Percentiles rank a stretch among this genome's conserved stretches.
These are phyloP conservation scores for Lanmaoa rubissima DNA, from an alignment of 768 basidiomycete species.

Conservation along the genomic window DNA sequence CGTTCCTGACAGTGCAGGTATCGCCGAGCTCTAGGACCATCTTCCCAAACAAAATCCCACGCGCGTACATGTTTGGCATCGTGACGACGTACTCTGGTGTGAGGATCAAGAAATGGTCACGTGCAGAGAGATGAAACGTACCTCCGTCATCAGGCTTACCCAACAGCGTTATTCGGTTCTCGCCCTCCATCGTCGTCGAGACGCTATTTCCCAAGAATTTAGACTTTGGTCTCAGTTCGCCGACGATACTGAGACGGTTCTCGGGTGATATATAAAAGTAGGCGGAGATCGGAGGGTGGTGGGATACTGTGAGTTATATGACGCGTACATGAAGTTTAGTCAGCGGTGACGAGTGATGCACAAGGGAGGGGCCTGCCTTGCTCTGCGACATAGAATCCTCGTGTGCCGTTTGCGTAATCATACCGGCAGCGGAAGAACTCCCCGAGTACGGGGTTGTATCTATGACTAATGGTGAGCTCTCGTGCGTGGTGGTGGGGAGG, in stretches of 20 bases:
- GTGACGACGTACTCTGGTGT: conserved; percentile 76
- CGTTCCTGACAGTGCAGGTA: conserved; percentile 79
- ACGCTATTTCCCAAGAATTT: conserved; percentile 97
- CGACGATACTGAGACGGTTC: conserved; percentile 82
- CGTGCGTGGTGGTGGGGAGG: background rate
- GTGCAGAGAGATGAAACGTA: conserved; percentile 37
- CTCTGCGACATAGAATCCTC: conserved; percentile 94
- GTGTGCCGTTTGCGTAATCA: conserved; percentile 87
- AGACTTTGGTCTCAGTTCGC: conserved; percentile 93
- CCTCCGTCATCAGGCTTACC: conserved; percentile 85
- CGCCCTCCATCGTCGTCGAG: conserved; percentile 94
- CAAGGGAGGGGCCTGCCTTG: conserved; percentile 57
- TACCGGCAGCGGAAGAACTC: conserved; percentile 98
- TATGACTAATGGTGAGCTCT: conserved; percentile 29
- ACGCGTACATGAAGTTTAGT: conserved; percentile 3
- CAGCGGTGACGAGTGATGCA: background rate
- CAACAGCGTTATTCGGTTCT: conserved; percentile 83
- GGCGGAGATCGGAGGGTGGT: conserved; percentile 93
- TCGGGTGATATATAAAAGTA: conserved; percentile 94
- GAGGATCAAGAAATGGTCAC: conserved; percentile 3
- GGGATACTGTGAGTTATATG: conserved; percentile 63
- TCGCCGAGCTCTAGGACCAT: conserved; percentile 98
- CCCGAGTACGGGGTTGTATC: conserved; percentile 95
- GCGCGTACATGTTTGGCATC: conserved; percentile 98
- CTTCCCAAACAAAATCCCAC: conserved; percentile 85